Evolutionary conservation across 192 early-diverging fungal species (phyloP), one percentile per base, ranked within the genome.

Genomic region (Mortierella hygrophila): DNA sequence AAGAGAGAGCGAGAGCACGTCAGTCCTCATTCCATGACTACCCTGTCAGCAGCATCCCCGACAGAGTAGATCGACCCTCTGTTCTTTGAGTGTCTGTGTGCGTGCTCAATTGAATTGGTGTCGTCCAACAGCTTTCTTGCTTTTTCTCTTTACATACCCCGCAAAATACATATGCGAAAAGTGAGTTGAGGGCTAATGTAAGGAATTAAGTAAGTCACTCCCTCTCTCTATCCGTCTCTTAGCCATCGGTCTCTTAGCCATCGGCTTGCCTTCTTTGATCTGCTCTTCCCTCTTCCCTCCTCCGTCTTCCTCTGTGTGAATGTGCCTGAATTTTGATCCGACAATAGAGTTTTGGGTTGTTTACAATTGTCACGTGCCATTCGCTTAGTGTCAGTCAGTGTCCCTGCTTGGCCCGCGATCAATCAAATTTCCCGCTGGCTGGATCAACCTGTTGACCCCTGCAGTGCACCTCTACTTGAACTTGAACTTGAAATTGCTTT

Each of bases 11-110:
- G 69, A 7, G 49, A 70, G 68, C 29, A 70, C 16, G 68, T 38
- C 29, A 40, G 29, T 18, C 35, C 13, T n/a, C 23, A 1, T 21
- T 29, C 7, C 20, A 42, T 13, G 69, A 54, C 26, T 23, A 6
- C 7, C 75, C 75, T 68, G 38, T 76, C 57, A 76, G 60, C 75
- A 76, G 60, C 55, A 42, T 68, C 75, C 41, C 75, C 75, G 75
- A 76, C 57, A 32, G 41, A 29, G 49, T 26, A 65, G 60, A 65
- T 32, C 60, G 60, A 65, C n/a, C 26, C 11, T 29, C 13, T 46
- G 13, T 46, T 15, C 44, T 46, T 46, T 46, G 9, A 11, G 44
- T 46, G 44, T 46, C 10, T 13, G 44, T 46, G 44, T 46, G 10
- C 13, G 44, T 11, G 47, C 47, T 49, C 47, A 49, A 49, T 3